Evolutionary conservation across 495 filamentous ascomycete genomes (phyloP).

Genomic region (Mytilinidion resinicola): DNA sequence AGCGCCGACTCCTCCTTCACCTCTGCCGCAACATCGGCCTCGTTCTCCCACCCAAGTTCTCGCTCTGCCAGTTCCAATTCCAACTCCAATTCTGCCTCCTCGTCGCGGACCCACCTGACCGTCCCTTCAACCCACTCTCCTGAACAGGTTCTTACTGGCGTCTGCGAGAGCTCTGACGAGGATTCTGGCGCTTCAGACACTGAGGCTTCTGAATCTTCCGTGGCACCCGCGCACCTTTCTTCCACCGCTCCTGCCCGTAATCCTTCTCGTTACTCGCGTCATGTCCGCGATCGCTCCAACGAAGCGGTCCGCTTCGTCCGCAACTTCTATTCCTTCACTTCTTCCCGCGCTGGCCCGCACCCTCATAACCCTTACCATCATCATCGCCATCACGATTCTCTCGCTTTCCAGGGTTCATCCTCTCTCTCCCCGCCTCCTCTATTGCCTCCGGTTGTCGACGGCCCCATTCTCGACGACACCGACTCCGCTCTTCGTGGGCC

Average conservation of each 20-base stretch:
- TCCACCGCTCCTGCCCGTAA: constrained; percentile 14
- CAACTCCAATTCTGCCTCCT: constrained; percentile 39
- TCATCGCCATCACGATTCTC: not conserved
- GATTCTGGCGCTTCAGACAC: constrained; percentile 22
- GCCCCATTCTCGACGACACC: constrained; percentile 28
- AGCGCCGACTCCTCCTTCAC: constrained; percentile 76
- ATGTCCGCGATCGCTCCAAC: constrained; percentile 12
- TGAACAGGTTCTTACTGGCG: constrained; percentile 10
- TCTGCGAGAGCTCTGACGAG: constrained; percentile 25
- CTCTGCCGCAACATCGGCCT: constrained; percentile 52
- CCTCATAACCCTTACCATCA: not conserved
- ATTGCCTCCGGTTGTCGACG: not conserved
- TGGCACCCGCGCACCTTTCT: not conserved
- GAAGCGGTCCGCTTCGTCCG: constrained; percentile 16
- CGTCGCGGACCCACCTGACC: constrained; percentile 31
- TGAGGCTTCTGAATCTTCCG: constrained; percentile 16
- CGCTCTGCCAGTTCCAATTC: constrained; percentile 28
- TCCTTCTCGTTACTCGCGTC: constrained; percentile 12
- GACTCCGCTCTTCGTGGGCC: constrained; percentile 7
- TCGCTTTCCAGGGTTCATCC: not conserved
- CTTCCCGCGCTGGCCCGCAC: not conserved
- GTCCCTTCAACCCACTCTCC: constrained; percentile 22
- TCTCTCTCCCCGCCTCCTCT: not conserved
- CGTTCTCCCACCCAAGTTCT: constrained; percentile 38
- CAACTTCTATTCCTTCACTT: constrained; percentile 8